Conservation (phyloP, 208 protist genomes). For the Zelonia costaricensis region DNA sequence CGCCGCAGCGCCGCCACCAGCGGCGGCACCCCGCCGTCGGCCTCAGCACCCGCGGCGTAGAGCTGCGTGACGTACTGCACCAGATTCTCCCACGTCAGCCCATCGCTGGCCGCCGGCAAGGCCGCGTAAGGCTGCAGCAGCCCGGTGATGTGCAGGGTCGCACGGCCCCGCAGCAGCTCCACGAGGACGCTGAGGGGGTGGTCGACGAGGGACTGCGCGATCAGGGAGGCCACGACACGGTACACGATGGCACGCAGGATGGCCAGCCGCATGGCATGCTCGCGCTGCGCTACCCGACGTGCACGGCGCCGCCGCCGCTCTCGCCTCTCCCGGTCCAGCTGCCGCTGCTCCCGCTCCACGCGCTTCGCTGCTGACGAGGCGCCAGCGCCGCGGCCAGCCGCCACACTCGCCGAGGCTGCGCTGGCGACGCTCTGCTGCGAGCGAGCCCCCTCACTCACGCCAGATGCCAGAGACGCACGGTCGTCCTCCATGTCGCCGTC, state of each 20-base stretch:
- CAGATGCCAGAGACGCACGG: slow-evolving; percentile 11
- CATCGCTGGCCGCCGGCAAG: slow-evolving; percentile 14
- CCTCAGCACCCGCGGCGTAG: no score
- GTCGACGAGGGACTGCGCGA: slow-evolving; percentile 67
- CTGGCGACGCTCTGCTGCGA: slow-evolving; percentile 9
- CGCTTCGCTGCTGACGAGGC: slow-evolving; percentile 14
- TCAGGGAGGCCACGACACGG: slow-evolving; percentile 57
- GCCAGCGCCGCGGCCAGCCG: neutral
- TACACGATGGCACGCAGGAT: slow-evolving; percentile 82
- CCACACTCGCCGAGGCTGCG: neutral
- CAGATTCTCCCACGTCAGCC: slow-evolving; percentile 15
- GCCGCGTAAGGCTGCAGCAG: slow-evolving; percentile 53
- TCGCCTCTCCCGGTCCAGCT: slow-evolving; percentile 13
- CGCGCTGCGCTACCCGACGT: slow-evolving; percentile 27
- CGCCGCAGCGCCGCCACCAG: slow-evolving; percentile 43
- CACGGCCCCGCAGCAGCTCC: slow-evolving; percentile 68
- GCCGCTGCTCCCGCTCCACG: slow-evolving; percentile 20
- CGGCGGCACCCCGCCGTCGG: slow-evolving; percentile 29
- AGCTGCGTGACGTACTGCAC: slow-evolving; percentile 8
- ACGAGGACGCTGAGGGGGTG: slow-evolving; percentile 71
- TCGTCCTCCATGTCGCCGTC: slow-evolving; percentile 17
- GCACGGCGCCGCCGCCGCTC: slow-evolving; percentile 16
- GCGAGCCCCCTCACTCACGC: slow-evolving; percentile 4
- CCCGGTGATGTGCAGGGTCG: slow-evolving; percentile 66
- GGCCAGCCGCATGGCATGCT: slow-evolving; percentile 28